Conservation (phyloP, 495 filamentous ascomycete species). For the Cercophora scortea region DNA sequence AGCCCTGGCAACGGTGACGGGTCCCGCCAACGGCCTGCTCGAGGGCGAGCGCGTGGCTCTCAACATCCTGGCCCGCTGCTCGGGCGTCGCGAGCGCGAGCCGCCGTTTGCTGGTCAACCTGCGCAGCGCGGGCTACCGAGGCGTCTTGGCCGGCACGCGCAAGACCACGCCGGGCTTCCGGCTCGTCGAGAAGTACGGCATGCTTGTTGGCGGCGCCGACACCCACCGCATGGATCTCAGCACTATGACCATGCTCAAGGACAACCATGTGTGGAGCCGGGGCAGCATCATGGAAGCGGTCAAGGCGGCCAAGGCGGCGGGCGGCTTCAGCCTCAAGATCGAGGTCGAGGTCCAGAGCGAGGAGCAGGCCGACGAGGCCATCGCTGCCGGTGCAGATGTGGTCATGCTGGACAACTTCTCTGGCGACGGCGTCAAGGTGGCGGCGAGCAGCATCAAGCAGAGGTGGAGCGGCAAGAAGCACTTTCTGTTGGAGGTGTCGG, state of each 20-base stretch:
- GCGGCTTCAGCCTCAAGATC: constrained; percentile 85
- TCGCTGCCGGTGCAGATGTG: constrained; percentile 83
- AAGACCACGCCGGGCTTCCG: constrained; percentile 97
- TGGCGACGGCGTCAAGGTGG: constrained; percentile 61
- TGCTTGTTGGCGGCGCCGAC: constrained; percentile 87
- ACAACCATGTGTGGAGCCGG: constrained; percentile 92
- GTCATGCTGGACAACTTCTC: constrained; percentile 97
- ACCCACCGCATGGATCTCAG: constrained; percentile 86
- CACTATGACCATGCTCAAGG: constrained; percentile 96
- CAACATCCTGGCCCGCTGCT: constrained; percentile 86
- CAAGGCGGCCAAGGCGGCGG: constrained; percentile 70
- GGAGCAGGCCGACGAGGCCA: constrained; percentile 82
- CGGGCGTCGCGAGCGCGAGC: constrained; percentile 76
- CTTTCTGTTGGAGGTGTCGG: constrained; percentile 85
- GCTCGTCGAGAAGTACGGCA: constrained; percentile 95
- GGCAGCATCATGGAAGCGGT: constrained; percentile 81
- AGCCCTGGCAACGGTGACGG: constrained; percentile 72
- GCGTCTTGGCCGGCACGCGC: constrained; percentile 85
- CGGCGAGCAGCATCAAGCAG: constrained; percentile 64
- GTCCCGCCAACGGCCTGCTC: constrained; percentile 77
- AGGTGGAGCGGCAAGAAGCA: constrained; percentile 59
- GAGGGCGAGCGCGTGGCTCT: constrained; percentile 90
- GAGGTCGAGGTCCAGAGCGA: constrained; percentile 91
- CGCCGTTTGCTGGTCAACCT: constrained; percentile 42
- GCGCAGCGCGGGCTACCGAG: constrained; percentile 60